Conservation (phyloP, 2,329 filamentous ascomycete genomes). For the Amauroascus niger region DNA sequence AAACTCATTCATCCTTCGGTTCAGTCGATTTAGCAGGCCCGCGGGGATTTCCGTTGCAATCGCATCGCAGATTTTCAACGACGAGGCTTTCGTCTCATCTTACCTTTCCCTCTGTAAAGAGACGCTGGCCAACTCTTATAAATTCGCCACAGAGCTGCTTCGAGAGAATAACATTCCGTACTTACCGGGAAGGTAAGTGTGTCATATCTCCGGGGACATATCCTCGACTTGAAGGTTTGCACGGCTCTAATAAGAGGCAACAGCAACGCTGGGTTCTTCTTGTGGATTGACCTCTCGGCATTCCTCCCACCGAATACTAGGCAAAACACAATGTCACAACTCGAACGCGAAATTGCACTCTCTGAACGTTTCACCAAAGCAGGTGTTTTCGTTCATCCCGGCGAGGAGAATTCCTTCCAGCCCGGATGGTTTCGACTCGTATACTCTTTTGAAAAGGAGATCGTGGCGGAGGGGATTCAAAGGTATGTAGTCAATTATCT, state of each 20-base stretch:
- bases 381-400: constrained; percentile 45
- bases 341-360: constrained; percentile 38
- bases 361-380: constrained; percentile 37
- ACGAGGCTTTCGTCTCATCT: constrained; percentile 6
- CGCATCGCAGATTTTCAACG: constrained; percentile 8
- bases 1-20: not conserved
- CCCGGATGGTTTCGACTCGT: constrained; percentile 48
- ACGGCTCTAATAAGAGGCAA: not conserved
- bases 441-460: constrained; percentile 34
- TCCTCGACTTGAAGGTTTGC: not conserved
- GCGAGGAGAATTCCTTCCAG: constrained; percentile 37
- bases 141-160: constrained; percentile 27
- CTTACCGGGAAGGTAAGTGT: constrained; percentile 26
- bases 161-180: constrained; percentile 33
- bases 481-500: constrained; percentile 25
- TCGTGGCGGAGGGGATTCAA: constrained; percentile 30
- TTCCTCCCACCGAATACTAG: constrained; percentile 28
- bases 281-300: constrained; percentile 45
- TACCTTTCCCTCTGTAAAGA: constrained; percentile 23
- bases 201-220: not conserved
- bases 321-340: constrained; percentile 20
- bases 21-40: constrained; percentile 6
- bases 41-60: constrained; percentile 7
- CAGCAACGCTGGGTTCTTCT: constrained; percentile 49
- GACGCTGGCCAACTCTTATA: constrained; percentile 23